Percentiles rank a stretch among this genome's conserved stretches.
These are phyloP conservation scores for Amphirosellinia nigrospora DNA, from an alignment of 495 filamentous ascomycete species.

Conservation along the genomic window DNA sequence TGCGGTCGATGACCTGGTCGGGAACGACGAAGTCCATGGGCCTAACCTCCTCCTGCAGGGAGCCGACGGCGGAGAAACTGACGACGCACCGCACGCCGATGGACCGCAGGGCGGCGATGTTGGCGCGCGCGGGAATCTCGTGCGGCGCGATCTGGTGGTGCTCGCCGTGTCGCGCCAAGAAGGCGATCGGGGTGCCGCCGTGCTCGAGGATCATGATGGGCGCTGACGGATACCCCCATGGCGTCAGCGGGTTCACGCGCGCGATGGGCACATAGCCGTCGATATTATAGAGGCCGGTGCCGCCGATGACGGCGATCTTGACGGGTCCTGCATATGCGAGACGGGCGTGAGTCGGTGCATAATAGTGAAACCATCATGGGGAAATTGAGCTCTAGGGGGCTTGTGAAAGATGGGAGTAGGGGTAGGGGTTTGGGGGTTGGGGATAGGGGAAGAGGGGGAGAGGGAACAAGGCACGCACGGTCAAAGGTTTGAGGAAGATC, in stretches of 20 bases:
- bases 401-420: background rate
- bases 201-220: conserved; percentile 91
- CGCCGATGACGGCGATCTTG: conserved; percentile 94
- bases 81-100: conserved; percentile 89
- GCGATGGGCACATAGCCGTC: conserved; percentile 83
- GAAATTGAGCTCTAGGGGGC: background rate
- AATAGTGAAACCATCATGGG: background rate
- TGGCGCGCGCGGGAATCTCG: conserved; percentile 88
- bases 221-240: conserved; percentile 92
- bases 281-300: conserved; percentile 80
- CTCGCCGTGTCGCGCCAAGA: conserved; percentile 88
- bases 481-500: conserved; percentile 62
- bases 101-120: conserved; percentile 90
- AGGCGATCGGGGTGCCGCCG: conserved; percentile 80
- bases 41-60: conserved; percentile 86
- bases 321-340: conserved; percentile 65
- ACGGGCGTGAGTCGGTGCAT: conserved; percentile 14
- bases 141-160: conserved; percentile 91
- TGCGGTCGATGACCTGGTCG: conserved; percentile 97
- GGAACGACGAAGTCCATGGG: conserved; percentile 96
- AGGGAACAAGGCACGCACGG: conserved; percentile 43
- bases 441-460: conserved; percentile 20
- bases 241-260: conserved; percentile 71
- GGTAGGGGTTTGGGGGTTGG: no score
- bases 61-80: conserved; percentile 94